These are phyloP conservation scores for Candida bentonensis DNA, from an alignment of 805 yeast genomes.

Conservation along the genomic window DNA sequence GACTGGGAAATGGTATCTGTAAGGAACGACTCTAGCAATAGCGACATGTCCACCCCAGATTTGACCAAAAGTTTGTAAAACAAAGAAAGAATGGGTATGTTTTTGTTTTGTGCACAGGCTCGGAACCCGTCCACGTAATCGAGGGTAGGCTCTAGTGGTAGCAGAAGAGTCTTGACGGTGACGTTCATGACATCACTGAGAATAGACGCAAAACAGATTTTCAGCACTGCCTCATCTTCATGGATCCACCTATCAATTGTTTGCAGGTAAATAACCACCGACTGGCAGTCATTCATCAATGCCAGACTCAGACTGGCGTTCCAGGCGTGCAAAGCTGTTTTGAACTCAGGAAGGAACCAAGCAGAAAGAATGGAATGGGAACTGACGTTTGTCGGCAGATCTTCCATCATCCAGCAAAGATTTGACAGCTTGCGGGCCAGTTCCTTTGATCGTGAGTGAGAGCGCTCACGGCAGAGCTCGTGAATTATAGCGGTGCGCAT, in stretches of 20 bases:
- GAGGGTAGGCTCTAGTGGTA: slow-evolving; percentile 41
- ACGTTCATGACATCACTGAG: slow-evolving; percentile 38
- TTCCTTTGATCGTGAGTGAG: slow-evolving; percentile 31
- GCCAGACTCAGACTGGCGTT: slow-evolving; percentile 36
- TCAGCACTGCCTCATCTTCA: slow-evolving; percentile 47
- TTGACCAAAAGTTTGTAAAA: slow-evolving; percentile 33
- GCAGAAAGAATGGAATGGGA: slow-evolving; percentile 47
- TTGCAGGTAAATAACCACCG: slow-evolving; percentile 44
- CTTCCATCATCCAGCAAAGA: slow-evolving; percentile 60
- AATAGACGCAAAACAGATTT: slow-evolving; percentile 42
- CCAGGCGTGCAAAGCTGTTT: slow-evolving; percentile 40
- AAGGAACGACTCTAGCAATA: slow-evolving; percentile 35
- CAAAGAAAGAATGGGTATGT: slow-evolving; percentile 29
- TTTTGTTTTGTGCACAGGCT: slow-evolving; percentile 38
- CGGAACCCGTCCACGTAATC: slow-evolving; percentile 38
- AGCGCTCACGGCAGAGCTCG: slow-evolving; percentile 44
- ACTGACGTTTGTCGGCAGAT: slow-evolving; percentile 29
- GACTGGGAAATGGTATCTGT: slow-evolving; percentile 30
- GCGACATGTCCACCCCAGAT: slow-evolving; percentile 38
- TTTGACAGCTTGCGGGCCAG: slow-evolving; percentile 45
- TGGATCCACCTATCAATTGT: slow-evolving; percentile 37
- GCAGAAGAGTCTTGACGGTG: slow-evolving; percentile 46
- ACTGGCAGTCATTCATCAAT: slow-evolving; percentile 24
- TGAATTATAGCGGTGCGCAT: slow-evolving; percentile 36
- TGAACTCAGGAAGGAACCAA: slow-evolving; percentile 52